These are phyloP conservation scores for Colletotrichum musae DNA, from an alignment of 2,329 filamentous ascomycete genomes.

Conservation along the genomic window DNA sequence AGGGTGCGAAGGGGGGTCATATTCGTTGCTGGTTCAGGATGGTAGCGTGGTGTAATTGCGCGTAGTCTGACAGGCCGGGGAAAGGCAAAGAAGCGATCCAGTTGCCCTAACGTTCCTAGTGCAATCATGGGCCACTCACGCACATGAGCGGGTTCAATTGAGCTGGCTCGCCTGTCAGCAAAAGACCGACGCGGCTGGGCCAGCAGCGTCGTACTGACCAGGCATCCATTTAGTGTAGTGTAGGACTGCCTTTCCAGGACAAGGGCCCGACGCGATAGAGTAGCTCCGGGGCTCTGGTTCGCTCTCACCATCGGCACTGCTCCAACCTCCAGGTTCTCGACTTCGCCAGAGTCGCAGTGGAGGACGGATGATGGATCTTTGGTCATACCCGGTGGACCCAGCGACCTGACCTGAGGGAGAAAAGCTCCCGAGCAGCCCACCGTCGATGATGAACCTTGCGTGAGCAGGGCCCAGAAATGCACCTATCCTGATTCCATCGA, in stretches of 20 bases:
- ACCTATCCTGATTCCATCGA: constrained; percentile 9
- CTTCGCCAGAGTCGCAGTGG: neutral
- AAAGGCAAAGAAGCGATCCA: constrained; percentile 9
- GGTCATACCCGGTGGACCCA: neutral
- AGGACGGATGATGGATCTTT: constrained; percentile 4
- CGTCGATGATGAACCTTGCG: neutral
- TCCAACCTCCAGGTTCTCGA: constrained; percentile 4
- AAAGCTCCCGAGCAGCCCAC: neutral
- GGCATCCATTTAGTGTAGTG: neutral
- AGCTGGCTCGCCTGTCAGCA: constrained; percentile 14
- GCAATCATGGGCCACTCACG: constrained; percentile 13
- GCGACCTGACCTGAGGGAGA: neutral
- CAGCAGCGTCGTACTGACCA: constrained; percentile 14
- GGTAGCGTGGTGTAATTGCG: constrained; percentile 5
- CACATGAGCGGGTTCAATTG: constrained; percentile 26
- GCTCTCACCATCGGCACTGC: constrained; percentile 6
- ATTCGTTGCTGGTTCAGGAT: constrained; percentile 21
- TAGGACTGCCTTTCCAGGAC: constrained; percentile 21
- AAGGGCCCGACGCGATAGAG: constrained; percentile 20
- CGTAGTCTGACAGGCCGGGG: neutral
- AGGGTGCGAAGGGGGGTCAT: constrained; percentile 16
- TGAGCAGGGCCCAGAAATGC: neutral
- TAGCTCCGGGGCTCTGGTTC: constrained; percentile 5
- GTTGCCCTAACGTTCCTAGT: constrained; percentile 8
- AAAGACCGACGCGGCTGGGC: constrained; percentile 15